These are phyloP conservation scores for Calocybe gangraenosa DNA, from an alignment of 768 basidiomycete genomes.

Conservation along the genomic window DNA sequence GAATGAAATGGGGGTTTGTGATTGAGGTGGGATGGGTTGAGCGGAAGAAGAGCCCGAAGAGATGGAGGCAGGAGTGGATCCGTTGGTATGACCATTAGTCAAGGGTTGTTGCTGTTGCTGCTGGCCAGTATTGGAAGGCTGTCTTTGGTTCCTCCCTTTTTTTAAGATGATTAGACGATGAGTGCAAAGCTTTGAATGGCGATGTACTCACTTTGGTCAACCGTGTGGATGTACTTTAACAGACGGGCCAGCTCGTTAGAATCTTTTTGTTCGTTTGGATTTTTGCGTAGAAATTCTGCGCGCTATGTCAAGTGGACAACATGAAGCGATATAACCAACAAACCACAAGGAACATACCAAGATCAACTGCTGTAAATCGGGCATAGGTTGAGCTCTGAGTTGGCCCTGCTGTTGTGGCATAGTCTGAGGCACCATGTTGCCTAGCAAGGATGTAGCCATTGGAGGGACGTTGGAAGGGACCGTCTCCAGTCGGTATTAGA, in stretches of 20 bases:
- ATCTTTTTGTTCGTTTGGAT: constrained; percentile 44
- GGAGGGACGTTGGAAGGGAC: constrained; percentile 7
- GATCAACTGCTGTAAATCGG: constrained; percentile 41
- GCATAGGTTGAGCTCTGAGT: constrained; percentile 22
- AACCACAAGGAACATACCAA: constrained; percentile 27
- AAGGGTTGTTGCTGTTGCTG: constrained; percentile 25
- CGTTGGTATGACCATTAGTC: constrained; percentile 52
- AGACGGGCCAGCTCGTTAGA: constrained; percentile 44
- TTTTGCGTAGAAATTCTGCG: constrained; percentile 44
- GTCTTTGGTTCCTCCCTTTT: constrained; percentile 22
- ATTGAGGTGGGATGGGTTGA: constrained; percentile 46
- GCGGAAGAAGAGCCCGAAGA: constrained; percentile 47
- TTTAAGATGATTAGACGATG: no score
- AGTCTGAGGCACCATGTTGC: constrained; percentile 31
- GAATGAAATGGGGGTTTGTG: constrained; percentile 75
- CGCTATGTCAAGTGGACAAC: constrained; percentile 30
- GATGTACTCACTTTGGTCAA: constrained; percentile 32
- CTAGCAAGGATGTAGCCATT: constrained; percentile 40
- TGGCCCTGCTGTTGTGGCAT: constrained; percentile 24
- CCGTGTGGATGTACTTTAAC: constrained; percentile 42
- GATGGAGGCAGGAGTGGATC: constrained; percentile 37
- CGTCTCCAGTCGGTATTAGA: constrained; percentile 11
- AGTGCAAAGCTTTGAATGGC: no score
- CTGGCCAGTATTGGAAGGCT: constrained; percentile 29
- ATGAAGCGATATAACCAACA: constrained; percentile 9